Evolutionary conservation across 805 yeast species (phyloP).

Genomic region (Suhomyces faveliae): DNA sequence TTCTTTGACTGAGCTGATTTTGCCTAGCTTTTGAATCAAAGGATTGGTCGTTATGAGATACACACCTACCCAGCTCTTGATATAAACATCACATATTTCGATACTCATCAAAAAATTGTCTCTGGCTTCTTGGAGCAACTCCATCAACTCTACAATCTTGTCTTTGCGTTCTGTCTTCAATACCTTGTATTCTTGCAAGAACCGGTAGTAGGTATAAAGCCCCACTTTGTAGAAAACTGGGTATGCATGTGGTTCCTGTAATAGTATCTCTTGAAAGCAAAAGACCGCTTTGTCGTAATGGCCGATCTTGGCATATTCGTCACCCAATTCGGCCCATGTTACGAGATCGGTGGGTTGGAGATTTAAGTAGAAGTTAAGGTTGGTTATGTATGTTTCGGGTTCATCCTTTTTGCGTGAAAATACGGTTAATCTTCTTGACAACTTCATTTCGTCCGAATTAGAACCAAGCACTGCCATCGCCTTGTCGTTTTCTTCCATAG

Average conservation of each 20-base stretch:
- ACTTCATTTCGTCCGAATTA: slow-evolving; percentile 34
- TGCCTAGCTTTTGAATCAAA: slow-evolving; percentile 20
- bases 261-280: slow-evolving; percentile 66
- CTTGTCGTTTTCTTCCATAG: slow-evolving; percentile 39
- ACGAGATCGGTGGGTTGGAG: slow-evolving; percentile 72
- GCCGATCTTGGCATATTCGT: slow-evolving; percentile 58
- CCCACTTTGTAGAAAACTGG: slow-evolving; percentile 65
- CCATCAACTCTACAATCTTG: slow-evolving; percentile 24
- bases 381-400: slow-evolving; percentile 49
- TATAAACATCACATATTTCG: slow-evolving; percentile 69
- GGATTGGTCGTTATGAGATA: slow-evolving; percentile 34
- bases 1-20: slow-evolving; percentile 17
- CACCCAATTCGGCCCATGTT: slow-evolving; percentile 75
- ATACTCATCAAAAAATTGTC: slow-evolving; percentile 65
- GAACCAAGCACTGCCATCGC: slow-evolving; percentile 29
- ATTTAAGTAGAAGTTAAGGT: slow-evolving; percentile 55
- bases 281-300: slow-evolving; percentile 66
- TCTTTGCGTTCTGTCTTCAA: slow-evolving; percentile 26
- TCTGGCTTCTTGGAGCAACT: slow-evolving; percentile 28
- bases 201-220: slow-evolving; percentile 29
- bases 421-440: slow-evolving; percentile 38
- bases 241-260: slow-evolving; percentile 69
- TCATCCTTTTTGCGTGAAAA: slow-evolving; percentile 26
- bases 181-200: slow-evolving; percentile 19
- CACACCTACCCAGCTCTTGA: slow-evolving; percentile 75